Evolutionary conservation across 257 asterid species (phyloP).

Genomic region (Penstemon davidsonii): DNA sequence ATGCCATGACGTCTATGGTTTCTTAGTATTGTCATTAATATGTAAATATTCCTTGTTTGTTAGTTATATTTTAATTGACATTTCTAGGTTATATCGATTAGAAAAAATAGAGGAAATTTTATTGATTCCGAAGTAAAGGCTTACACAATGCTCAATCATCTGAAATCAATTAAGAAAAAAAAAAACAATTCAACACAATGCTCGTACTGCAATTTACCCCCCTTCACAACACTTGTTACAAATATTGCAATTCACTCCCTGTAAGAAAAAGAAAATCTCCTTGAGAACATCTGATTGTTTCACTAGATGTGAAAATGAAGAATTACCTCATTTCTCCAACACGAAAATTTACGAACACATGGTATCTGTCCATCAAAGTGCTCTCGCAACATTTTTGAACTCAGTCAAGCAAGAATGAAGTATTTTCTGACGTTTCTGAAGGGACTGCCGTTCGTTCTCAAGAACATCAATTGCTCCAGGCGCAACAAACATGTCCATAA

Average conservation of each 20-base stretch:
- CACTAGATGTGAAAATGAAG: conserved; percentile 39
- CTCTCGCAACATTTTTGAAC: conserved; percentile 77
- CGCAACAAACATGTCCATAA: conserved; percentile 93
- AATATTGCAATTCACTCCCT: not conserved
- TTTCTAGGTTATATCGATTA: not conserved
- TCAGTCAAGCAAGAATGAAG: conserved; percentile 78
- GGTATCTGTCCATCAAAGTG: conserved; percentile 48
- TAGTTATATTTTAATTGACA: not conserved
- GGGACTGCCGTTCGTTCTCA: conserved; percentile 58
- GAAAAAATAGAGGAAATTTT: too few species aligned
- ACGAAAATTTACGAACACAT: not conserved
- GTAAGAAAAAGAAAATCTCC: not conserved
- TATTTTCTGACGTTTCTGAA: conserved; percentile 71
- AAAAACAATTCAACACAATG: not conserved
- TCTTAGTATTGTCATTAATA: too few species aligned
- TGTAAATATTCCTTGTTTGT: too few species aligned
- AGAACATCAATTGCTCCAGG: conserved; percentile 83
- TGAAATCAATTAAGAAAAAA: not conserved
- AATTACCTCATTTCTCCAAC: not conserved
- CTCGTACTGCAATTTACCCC: not conserved
- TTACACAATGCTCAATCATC: not conserved
- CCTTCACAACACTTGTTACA: not conserved
- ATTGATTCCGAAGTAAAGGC: too few species aligned
- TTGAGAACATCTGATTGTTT: conserved; percentile 19
- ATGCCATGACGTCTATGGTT: too few species aligned